Percentiles rank a stretch among this genome's conserved stretches.
These are phyloP conservation scores for Xylaria flabelliformis DNA, from an alignment of 495 filamentous ascomycete species.

Conservation along the genomic window DNA sequence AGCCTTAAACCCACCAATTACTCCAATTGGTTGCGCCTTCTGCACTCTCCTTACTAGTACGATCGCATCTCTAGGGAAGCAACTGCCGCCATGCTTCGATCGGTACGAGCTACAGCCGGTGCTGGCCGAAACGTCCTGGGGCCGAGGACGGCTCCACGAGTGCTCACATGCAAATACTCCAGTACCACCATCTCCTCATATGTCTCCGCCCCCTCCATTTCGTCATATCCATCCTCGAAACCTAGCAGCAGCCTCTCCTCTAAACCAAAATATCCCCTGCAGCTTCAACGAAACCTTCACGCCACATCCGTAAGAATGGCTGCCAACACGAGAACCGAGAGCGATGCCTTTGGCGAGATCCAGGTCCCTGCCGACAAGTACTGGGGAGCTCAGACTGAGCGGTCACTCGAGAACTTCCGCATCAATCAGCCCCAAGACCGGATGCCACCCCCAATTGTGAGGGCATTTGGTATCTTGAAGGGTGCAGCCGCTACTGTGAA, in stretches of 20 bases:
- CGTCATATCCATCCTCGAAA: conserved; percentile 33
- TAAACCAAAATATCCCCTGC: conserved; percentile 35
- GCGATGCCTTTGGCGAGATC: conserved; percentile 96
- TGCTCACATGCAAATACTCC: conserved; percentile 49
- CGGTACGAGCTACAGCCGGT: conserved; percentile 46
- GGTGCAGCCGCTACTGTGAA: conserved; percentile 96
- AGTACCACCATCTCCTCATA: conserved; percentile 30
- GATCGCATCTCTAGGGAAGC: not conserved
- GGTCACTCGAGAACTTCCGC: conserved; percentile 95
- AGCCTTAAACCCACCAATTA: not conserved
- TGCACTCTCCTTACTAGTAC: not conserved
- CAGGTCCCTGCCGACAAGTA: conserved; percentile 92
- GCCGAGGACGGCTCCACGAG: conserved; percentile 49
- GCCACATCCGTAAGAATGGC: conserved; percentile 56
- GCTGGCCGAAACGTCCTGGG: conserved; percentile 42
- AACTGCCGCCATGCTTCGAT: conserved; percentile 50
- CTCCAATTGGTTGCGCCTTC: conserved; percentile 14
- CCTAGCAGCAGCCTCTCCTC: conserved; percentile 29
- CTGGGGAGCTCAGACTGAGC: conserved; percentile 98
- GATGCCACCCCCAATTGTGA: conserved; percentile 92
- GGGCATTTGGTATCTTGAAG: conserved; percentile 96
- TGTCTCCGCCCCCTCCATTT: conserved; percentile 25
- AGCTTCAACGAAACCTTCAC: conserved; percentile 53
- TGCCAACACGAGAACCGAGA: conserved; percentile 75
- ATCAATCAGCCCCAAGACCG: conserved; percentile 99